Conservation (phyloP, 495 filamentous ascomycete genomes). For the Pseudomonodictys pantanalensis region DNA sequence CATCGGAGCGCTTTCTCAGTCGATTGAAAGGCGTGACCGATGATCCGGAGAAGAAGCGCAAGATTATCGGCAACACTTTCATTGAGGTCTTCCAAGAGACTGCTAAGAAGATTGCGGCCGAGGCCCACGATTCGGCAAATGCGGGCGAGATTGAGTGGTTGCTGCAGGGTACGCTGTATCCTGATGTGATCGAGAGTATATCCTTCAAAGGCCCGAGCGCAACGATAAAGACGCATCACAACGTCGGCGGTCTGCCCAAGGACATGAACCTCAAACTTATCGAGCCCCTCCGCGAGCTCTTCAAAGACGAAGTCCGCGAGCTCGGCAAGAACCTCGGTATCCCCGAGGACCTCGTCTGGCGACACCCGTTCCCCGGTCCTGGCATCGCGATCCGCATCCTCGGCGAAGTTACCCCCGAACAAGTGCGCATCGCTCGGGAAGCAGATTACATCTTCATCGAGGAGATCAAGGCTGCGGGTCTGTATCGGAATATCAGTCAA, state of each 20-base stretch:
- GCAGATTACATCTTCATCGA: constrained; percentile 88
- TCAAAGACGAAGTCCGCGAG: constrained; percentile 81
- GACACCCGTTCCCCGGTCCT: constrained; percentile 82
- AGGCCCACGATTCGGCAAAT: constrained; percentile 56
- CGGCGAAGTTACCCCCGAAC: constrained; percentile 79
- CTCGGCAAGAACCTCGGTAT: constrained; percentile 76
- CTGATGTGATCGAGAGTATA: constrained; percentile 77
- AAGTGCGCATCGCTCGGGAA: constrained; percentile 73
- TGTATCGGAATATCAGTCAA: constrained; percentile 79
- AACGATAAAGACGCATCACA: constrained; percentile 86
- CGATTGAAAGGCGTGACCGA: constrained; percentile 67
- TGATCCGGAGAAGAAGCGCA: constrained; percentile 90
- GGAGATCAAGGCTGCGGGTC: constrained; percentile 76
- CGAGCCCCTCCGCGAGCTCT: constrained; percentile 76
- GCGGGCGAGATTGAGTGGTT: constrained; percentile 77
- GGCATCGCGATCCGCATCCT: constrained; percentile 88
- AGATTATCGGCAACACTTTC: constrained; percentile 81
- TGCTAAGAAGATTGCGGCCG: constrained; percentile 70
- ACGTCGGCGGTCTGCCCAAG: constrained; percentile 70
- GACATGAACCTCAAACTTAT: constrained; percentile 64
- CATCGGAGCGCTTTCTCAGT: constrained; percentile 66
- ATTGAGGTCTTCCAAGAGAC: constrained; percentile 87
- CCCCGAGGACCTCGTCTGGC: constrained; percentile 70
- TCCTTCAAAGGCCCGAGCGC: constrained; percentile 76
- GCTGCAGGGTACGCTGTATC: constrained; percentile 81